phyloP scores from a whole-genome alignment of 164 flowering plant species.

The Warburgia ugandensis region DNA sequence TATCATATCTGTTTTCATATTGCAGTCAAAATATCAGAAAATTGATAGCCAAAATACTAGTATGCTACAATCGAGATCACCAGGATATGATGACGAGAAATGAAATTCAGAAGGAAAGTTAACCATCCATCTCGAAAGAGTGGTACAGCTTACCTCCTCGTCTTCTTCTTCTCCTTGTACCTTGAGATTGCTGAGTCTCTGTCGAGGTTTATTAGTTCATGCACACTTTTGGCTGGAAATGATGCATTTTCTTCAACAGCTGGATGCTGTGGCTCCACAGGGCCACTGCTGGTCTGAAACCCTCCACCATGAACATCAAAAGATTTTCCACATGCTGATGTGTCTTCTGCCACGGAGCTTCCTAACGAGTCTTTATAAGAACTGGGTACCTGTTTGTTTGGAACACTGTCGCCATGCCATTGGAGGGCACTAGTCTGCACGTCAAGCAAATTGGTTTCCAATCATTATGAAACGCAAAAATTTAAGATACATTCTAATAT shows the following conservation, averaged over 20 bases:
- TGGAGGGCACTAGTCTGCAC: conserved; percentile 31
- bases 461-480: too few relatives aligned
- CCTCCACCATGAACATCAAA: conserved; percentile 16
- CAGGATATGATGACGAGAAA: neutral
- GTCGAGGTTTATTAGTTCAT: conserved; percentile 40
- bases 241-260: conserved; percentile 5
- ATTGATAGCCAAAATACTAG: too few relatives aligned
- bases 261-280: conserved; percentile 16
- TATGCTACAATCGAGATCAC: neutral
- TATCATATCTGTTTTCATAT: conserved; percentile 46
- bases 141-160: conserved; percentile 64
- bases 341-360: conserved; percentile 23
- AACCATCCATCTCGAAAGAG: neutral
- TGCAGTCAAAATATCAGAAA: neutral
- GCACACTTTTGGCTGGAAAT: conserved; percentile 2
- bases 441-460: neutral
- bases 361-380: conserved; percentile 13
- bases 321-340: conserved; percentile 25
- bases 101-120: neutral
- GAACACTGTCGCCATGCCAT: conserved; percentile 23
- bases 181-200: conserved; percentile 68
- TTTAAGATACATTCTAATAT: too few relatives aligned
- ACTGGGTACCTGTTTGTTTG: conserved; percentile 19
- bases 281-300: conserved; percentile 9
- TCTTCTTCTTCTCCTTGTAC: conserved; percentile 82